Percentiles rank a stretch among this genome's conserved stretches.
phyloP scores from a whole-genome alignment of 306 rosid genomes.

The Rubus idaeus region DNA sequence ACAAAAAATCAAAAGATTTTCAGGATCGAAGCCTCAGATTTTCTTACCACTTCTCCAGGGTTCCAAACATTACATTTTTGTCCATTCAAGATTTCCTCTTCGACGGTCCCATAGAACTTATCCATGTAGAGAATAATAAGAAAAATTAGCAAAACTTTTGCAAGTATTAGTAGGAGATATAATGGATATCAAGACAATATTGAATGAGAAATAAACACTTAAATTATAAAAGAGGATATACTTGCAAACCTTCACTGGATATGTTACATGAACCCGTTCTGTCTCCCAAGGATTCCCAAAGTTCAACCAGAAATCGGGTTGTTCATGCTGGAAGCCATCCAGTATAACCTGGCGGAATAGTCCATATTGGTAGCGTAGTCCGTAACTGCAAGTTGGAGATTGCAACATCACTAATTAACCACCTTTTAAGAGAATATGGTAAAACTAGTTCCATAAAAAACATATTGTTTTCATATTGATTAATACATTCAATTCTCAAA shows the following conservation, averaged over 20 bases:
- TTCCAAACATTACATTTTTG: conserved; percentile 46
- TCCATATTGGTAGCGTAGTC: conserved; percentile 68
- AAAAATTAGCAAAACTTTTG: conserved; percentile 28
- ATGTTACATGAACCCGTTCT: conserved; percentile 66
- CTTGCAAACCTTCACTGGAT: conserved; percentile 64
- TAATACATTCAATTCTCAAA: not conserved
- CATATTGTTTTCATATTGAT: not conserved
- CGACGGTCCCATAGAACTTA: conserved; percentile 62
- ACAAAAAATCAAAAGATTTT: conserved; percentile 16
- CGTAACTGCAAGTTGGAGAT: conserved; percentile 49
- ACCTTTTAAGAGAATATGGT: not conserved
- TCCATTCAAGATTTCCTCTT: conserved; percentile 51
- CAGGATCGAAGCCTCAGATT: conserved; percentile 14
- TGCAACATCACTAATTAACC: not conserved
- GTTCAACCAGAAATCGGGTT: conserved; percentile 78
- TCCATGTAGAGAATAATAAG: conserved; percentile 29
- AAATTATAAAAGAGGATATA: conserved; percentile 24
- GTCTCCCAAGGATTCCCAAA: conserved; percentile 86
- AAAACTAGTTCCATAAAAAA: not conserved
- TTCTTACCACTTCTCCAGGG: conserved; percentile 72
- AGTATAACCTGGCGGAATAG: conserved; percentile 68
- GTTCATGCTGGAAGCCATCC: conserved; percentile 75
- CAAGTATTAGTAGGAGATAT: conserved; percentile 21
- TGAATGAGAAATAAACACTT: conserved; percentile 12
- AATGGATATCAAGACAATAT: conserved; percentile 18